Conservation (phyloP, 2,329 filamentous ascomycete species). For the Nothophaeocryptopus gaeumannii region DNA sequence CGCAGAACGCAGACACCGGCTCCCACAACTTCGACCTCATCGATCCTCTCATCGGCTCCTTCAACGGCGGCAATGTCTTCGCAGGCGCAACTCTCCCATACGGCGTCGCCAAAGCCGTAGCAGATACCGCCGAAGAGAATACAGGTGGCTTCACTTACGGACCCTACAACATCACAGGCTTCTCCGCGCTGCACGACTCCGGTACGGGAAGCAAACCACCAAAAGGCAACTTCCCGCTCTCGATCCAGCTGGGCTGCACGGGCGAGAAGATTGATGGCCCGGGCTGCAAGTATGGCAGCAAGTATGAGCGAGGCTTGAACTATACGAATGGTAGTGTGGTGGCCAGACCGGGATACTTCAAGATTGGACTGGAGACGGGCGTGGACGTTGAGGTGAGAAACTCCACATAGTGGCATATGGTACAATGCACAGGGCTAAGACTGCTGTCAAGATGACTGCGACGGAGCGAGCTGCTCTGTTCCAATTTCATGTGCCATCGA, state of each 20-base stretch:
- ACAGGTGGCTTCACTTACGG: conserved; percentile 56
- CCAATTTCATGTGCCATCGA: conserved; percentile 48
- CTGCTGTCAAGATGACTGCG: conserved; percentile 53
- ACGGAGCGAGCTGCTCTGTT: conserved; percentile 59
- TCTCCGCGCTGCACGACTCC: conserved; percentile 49
- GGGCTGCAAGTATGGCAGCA: conserved; percentile 50
- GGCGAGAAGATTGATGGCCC: conserved; percentile 15
- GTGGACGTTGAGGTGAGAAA: conserved; percentile 41
- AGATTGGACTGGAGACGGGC: conserved; percentile 54
- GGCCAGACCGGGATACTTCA: conserved; percentile 59
- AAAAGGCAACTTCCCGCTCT: conserved; percentile 20
- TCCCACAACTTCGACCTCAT: conserved; percentile 30
- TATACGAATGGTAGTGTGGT: conserved; percentile 51
- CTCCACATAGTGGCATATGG: too few relatives aligned
- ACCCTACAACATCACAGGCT: conserved; percentile 43
- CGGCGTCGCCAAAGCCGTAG: conserved; percentile 46
- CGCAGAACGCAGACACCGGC: too few relatives aligned
- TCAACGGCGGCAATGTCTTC: conserved; percentile 42
- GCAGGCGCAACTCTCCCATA: conserved; percentile 39
- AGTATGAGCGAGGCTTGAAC: conserved; percentile 46
- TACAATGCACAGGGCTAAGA: too few relatives aligned
- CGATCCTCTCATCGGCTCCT: conserved; percentile 43
- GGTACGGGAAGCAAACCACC: conserved; percentile 42
- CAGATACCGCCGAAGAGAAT: conserved; percentile 49
- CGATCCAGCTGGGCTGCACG: conserved; percentile 28